Evolutionary conservation across 2,329 filamentous ascomycete species (phyloP).

Genomic region (Orbilia quercus): DNA sequence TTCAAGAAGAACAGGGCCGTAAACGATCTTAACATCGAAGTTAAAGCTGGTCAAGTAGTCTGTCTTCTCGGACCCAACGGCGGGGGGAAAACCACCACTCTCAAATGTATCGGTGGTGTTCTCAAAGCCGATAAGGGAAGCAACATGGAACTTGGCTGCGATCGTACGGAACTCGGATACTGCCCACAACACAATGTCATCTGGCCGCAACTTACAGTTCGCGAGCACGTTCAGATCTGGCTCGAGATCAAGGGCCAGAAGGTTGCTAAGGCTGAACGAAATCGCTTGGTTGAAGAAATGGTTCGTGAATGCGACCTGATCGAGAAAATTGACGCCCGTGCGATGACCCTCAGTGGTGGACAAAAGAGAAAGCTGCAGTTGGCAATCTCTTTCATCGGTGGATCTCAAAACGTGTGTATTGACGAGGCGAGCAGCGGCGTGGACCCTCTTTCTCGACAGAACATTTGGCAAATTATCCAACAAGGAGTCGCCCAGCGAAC

Average conservation of each 20-base stretch:
- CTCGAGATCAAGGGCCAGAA: slow-evolving; percentile 77
- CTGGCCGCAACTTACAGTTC: slow-evolving; percentile 88
- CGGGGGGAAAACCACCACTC: slow-evolving; percentile 87
- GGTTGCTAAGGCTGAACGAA: slow-evolving; percentile 66
- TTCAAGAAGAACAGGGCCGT: slow-evolving; percentile 73
- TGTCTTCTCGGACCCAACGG: slow-evolving; percentile 90
- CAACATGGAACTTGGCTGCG: slow-evolving; percentile 67
- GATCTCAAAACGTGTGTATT: slow-evolving; percentile 85
- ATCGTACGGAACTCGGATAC: slow-evolving; percentile 71
- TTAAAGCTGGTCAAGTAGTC: slow-evolving; percentile 82
- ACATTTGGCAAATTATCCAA: slow-evolving; percentile 93
- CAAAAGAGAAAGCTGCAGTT: slow-evolving; percentile 93
- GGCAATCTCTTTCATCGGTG: slow-evolving; percentile 94
- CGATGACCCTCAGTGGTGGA: slow-evolving; percentile 84
- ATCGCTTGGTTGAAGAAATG: slow-evolving; percentile 72
- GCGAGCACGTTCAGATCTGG: slow-evolving; percentile 86
- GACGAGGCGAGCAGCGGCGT: slow-evolving; percentile 91
- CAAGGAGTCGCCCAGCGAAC: slow-evolving; percentile 84
- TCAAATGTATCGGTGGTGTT: slow-evolving; percentile 86
- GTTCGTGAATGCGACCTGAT: slow-evolving; percentile 79
- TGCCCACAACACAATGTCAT: slow-evolving; percentile 89
- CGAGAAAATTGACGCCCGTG: slow-evolving; percentile 76
- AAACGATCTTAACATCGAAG: slow-evolving; percentile 75
- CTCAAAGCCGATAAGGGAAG: slow-evolving; percentile 79
- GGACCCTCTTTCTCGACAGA: slow-evolving; percentile 84